phyloP scores from a whole-genome alignment of 805 yeast species.

The Suhomyces sp. region DNA sequence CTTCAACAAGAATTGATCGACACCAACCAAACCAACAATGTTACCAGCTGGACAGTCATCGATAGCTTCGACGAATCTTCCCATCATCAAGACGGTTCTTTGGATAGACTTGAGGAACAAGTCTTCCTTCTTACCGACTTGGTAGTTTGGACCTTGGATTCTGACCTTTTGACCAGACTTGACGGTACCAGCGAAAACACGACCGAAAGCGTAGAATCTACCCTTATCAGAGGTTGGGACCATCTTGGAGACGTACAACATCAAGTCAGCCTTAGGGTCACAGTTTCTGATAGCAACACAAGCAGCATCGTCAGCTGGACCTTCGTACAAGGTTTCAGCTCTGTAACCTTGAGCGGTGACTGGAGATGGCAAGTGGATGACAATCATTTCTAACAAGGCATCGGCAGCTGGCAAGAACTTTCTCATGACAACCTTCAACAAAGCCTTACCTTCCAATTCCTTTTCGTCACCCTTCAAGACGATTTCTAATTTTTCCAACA shows the following conservation, averaged over 20 bases:
- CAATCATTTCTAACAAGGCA: constrained; percentile 98
- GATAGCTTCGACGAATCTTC: constrained; percentile 95
- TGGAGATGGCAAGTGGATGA: constrained; percentile 98
- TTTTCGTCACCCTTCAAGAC: constrained; percentile 92
- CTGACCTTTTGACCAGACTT: constrained; percentile 98
- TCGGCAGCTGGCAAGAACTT: constrained; percentile 99
- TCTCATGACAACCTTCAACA: constrained; percentile 97
- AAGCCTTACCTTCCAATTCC: constrained; percentile 98
- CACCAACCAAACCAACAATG: constrained; percentile 99
- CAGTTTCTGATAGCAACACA: constrained; percentile 94
- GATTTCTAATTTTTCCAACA: constrained; percentile 92
- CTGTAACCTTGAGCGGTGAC: constrained; percentile 98
- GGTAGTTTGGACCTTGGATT: constrained; percentile 99
- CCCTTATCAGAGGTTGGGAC: constrained; percentile 99
- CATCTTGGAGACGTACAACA: constrained; percentile 99
- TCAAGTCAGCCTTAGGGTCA: constrained; percentile 96
- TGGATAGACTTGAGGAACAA: constrained; percentile 95
- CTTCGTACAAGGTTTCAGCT: constrained; percentile 98
- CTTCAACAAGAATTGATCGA: constrained; percentile 98
- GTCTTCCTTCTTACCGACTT: constrained; percentile 97
- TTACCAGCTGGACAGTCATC: constrained; percentile 99
- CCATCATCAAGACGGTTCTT: constrained; percentile 99
- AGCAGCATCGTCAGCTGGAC: constrained; percentile 91
- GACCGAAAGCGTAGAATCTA: constrained; percentile 99
- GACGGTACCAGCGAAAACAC: constrained; percentile 99